Conservation (phyloP, 2,329 filamentous ascomycete genomes). For the Fusarium tjaetaba region DNA sequence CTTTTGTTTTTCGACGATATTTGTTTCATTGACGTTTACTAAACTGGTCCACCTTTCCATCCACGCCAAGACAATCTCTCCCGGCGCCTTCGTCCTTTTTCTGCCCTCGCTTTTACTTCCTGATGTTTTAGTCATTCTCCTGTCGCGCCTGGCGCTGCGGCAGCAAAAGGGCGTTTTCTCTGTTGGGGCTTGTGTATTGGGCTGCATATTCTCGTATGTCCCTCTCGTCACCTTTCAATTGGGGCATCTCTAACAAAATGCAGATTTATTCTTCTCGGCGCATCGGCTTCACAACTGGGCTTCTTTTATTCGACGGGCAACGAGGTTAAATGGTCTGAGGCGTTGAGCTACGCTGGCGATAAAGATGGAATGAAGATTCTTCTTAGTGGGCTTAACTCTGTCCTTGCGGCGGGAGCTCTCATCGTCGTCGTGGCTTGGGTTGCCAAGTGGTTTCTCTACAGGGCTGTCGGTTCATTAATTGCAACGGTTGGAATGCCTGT, state of each 20-base stretch:
- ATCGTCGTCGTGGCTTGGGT: conserved; percentile 41
- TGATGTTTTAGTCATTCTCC: conserved; percentile 41
- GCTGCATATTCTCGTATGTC: conserved; percentile 42
- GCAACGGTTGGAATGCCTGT: conserved; percentile 30
- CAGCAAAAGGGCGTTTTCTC: conserved; percentile 40
- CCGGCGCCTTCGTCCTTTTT: conserved; percentile 40
- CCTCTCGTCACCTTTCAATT: no score
- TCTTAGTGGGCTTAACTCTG: conserved; percentile 44
- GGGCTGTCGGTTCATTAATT: conserved; percentile 34
- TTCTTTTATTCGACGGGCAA: conserved; percentile 48
- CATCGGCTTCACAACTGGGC: conserved; percentile 46
- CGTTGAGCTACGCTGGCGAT: conserved; percentile 43
- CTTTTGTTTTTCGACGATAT: conserved; percentile 45
- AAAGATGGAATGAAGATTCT: conserved; percentile 47
- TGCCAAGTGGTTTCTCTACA: conserved; percentile 40
- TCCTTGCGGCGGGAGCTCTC: conserved; percentile 33
- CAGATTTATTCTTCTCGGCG: conserved; percentile 44
- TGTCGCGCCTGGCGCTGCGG: conserved; percentile 43
- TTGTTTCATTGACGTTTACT: conserved; percentile 43
- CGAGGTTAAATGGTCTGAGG: conserved; percentile 47
- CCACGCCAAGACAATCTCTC: conserved; percentile 41
- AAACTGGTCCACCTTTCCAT: conserved; percentile 46
- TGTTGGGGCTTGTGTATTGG: conserved; percentile 36
- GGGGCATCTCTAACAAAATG: not conserved
- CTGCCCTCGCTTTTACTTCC: conserved; percentile 45